Conservation (phyloP, 2,329 filamentous ascomycete genomes). For the Apiospora saccharicola region DNA sequence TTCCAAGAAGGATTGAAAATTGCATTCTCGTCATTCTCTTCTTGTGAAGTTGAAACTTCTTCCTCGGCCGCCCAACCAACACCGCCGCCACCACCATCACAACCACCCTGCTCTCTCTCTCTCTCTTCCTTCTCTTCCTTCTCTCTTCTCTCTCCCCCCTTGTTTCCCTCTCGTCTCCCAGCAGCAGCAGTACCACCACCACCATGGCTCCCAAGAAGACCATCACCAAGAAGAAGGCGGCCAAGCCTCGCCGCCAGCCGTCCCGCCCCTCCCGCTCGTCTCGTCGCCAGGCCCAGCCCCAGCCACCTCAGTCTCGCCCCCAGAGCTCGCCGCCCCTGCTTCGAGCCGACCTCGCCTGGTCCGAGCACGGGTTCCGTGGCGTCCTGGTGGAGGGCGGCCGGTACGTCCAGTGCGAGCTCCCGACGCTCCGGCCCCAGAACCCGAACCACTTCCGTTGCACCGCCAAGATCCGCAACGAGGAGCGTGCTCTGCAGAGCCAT, state of each 20-base stretch:
- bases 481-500: not conserved
- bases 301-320: too few relatives aligned
- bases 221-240: not conserved
- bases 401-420: not conserved
- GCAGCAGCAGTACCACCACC: not conserved
- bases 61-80: not conserved
- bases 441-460: not conserved
- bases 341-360: not conserved
- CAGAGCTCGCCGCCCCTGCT: not conserved
- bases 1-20: too few relatives aligned
- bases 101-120: not conserved
- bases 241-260: too few relatives aligned
- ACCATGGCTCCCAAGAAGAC: not conserved
- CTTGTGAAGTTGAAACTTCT: not conserved
- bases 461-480: not conserved
- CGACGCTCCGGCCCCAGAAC: too few relatives aligned
- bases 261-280: too few relatives aligned
- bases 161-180: too few relatives aligned
- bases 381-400: not conserved
- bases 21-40: too few relatives aligned
- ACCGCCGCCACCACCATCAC: not conserved
- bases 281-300: too few relatives aligned
- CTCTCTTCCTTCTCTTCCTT: too few relatives aligned
- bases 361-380: not conserved
- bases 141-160: too few relatives aligned